Percentiles rank a stretch among this genome's conserved stretches.
Evolutionary conservation across 1,139 yeast genomes (phyloP).

Genomic region (Lodderomyces theae): DNA sequence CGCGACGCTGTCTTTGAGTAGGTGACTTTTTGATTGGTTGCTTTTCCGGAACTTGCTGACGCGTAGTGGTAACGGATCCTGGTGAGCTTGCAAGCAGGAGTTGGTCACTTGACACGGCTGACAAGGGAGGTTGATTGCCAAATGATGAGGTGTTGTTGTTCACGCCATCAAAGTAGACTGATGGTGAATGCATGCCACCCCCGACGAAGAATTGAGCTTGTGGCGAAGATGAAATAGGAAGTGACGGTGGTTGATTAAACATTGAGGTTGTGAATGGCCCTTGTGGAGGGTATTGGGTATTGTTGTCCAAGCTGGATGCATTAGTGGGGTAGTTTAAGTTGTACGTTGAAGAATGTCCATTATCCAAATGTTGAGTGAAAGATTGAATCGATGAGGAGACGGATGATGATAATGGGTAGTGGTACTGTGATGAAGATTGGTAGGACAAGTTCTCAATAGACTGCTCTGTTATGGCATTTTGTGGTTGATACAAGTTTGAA

Average conservation of each 20-base stretch:
- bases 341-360: constrained; percentile 1
- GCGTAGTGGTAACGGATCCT: background rate
- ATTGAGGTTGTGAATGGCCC: background rate
- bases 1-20: constrained; percentile 1
- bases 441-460: background rate
- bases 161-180: background rate
- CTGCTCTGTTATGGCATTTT: background rate
- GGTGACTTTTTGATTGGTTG: background rate
- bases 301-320: constrained; percentile 7
- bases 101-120: constrained; percentile 12
- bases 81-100: constrained; percentile 8
- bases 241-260: background rate
- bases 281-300: constrained; percentile 4
- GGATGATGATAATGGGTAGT: constrained; percentile 8
- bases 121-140: constrained; percentile 7
- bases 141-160: background rate
- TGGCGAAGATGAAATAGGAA: background rate
- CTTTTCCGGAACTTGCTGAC: background rate
- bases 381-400: constrained; percentile 14
- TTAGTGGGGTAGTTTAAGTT: constrained; percentile 4
- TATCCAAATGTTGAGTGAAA: constrained; percentile 5
- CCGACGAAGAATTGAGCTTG: background rate
- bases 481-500: no score
- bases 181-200: background rate
- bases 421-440: background rate